phyloP scores from a whole-genome alignment of 257 asterid species.

The Coffea canephora region DNA sequence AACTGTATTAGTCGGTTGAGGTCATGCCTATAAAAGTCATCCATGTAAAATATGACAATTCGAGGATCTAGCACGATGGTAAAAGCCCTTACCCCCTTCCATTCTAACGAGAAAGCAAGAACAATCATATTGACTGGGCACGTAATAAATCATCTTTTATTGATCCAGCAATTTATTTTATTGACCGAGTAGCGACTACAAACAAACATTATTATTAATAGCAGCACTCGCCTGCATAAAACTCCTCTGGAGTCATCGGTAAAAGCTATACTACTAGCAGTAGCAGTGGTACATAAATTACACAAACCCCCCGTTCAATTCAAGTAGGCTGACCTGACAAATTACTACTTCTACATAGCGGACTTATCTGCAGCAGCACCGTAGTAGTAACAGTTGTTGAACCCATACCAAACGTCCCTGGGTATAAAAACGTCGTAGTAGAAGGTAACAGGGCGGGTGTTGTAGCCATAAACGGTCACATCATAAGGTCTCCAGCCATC shows the following conservation, averaged over 20 bases:
- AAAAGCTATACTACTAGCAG: no score
- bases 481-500: slow-evolving; percentile 93
- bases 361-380: slow-evolving; percentile 4
- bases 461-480: slow-evolving; percentile 59
- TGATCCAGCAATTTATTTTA: background rate
- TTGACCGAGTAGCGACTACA: background rate
- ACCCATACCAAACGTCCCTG: slow-evolving; percentile 69
- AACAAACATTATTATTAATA: background rate
- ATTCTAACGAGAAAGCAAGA: background rate
- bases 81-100: no score
- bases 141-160: background rate
- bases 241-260: background rate
- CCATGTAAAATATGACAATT: no score
- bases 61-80: no score
- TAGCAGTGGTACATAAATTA: background rate
- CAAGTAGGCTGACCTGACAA: no score
- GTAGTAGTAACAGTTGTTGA: slow-evolving; percentile 44
- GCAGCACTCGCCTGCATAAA: background rate
- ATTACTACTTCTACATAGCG: slow-evolving; percentile 12
- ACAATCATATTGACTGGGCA: background rate
- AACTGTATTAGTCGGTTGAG: no score
- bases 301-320: background rate
- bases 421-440: slow-evolving; percentile 67
- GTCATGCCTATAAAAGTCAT: no score
- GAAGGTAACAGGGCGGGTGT: slow-evolving; percentile 50